A percentile compares a stretch with the other conserved stretches of the same genome.
Evolutionary conservation across 305 asterid genomes (phyloP).

Genomic region (Fraxinus velutina): DNA sequence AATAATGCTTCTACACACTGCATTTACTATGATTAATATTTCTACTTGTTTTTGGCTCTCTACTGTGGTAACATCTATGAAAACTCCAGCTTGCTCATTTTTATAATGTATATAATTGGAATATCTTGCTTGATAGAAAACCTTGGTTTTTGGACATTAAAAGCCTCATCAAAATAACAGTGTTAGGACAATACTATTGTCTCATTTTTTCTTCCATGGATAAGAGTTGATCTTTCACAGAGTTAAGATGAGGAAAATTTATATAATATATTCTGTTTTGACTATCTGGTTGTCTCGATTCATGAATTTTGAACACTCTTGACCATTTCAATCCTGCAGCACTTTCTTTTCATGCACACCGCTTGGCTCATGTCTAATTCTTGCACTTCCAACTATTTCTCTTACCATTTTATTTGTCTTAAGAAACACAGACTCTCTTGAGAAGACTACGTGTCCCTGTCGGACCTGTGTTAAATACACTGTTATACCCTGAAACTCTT

Average conservation of each 20-base stretch:
- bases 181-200: background rate
- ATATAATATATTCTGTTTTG: background rate
- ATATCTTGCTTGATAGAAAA: background rate
- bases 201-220: background rate
- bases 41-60: background rate
- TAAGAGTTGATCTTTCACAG: background rate
- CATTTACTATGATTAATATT: background rate
- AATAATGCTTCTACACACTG: background rate
- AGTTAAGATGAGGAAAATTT: background rate
- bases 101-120: background rate
- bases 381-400: background rate
- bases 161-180: background rate
- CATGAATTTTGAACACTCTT: background rate
- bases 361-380: background rate
- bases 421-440: background rate
- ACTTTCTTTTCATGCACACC: background rate
- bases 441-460: background rate
- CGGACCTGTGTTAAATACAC: background rate
- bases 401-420: background rate
- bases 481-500: background rate
- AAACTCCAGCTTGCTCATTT: background rate
- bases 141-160: background rate
- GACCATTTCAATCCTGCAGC: background rate
- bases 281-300: background rate
- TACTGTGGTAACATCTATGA: slow-evolving; percentile 2